Conservation (phyloP, 2,329 filamentous ascomycete genomes). For the Phaeomoniella chlamydospora region DNA sequence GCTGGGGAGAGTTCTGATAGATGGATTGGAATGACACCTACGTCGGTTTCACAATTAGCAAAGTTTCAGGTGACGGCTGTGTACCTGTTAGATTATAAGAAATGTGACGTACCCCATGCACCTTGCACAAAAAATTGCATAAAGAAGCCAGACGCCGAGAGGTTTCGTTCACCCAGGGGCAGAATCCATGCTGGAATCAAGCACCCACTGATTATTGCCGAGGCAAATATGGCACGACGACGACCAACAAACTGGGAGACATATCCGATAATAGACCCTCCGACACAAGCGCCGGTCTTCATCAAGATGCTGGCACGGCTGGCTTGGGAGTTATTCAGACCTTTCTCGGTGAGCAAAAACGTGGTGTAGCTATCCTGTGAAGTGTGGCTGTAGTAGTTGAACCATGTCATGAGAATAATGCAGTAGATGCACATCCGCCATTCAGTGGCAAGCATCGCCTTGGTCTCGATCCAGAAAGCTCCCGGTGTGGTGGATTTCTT, state of each 20-base stretch:
- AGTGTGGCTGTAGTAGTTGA: constrained; percentile 63
- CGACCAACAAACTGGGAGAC: constrained; percentile 62
- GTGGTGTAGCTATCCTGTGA: constrained; percentile 72
- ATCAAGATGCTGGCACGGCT: constrained; percentile 67
- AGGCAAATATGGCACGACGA: constrained; percentile 36
- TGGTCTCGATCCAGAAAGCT: constrained; percentile 56
- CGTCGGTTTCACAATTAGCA: too few species aligned
- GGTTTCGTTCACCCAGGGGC: constrained; percentile 15
- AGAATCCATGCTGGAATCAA: constrained; percentile 68
- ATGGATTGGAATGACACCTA: constrained; percentile 56
- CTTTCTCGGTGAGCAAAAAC: constrained; percentile 62
- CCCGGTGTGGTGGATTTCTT: constrained; percentile 22
- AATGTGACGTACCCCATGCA: too few species aligned
- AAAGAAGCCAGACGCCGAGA: constrained; percentile 20
- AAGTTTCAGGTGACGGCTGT: too few species aligned
- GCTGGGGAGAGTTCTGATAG: constrained; percentile 64
- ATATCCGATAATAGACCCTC: constrained; percentile 60
- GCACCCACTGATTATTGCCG: constrained; percentile 50
- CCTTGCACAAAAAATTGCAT: constrained; percentile 56
- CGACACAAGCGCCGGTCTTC: constrained; percentile 64
- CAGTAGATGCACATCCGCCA: constrained; percentile 71
- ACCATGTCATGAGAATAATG: constrained; percentile 63
- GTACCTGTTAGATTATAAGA: too few species aligned
- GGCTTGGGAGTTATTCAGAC: constrained; percentile 47
- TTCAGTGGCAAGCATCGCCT: constrained; percentile 51